Percentiles rank a stretch among this genome's conserved stretches.
These are phyloP conservation scores for Cystobasidium pallidum DNA, from an alignment of 1,284 basidiomycete genomes.

Conservation along the genomic window DNA sequence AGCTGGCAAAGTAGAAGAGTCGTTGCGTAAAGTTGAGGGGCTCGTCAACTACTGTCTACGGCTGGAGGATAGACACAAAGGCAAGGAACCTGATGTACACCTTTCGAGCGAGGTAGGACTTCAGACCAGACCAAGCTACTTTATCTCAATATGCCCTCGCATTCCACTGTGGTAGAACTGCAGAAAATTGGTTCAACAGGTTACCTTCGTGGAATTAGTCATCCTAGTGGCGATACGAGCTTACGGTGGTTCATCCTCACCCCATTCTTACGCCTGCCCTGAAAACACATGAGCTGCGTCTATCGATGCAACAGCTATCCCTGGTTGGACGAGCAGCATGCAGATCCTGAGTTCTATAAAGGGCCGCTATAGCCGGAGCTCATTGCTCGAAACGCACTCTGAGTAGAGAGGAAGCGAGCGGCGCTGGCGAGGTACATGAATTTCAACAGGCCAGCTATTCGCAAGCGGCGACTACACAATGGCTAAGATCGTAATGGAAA, in stretches of 20 bases:
- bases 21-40: conserved; percentile 45
- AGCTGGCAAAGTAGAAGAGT: conserved; percentile 53
- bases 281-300: conserved; percentile 10
- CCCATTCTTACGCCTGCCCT: conserved; percentile 37
- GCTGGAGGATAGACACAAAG: conserved; percentile 37
- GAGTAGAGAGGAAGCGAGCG: too few species aligned
- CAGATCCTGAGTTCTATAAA: conserved; percentile 44
- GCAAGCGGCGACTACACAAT: not conserved
- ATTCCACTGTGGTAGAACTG: conserved; percentile 29
- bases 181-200: conserved; percentile 39
- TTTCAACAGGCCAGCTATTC: too few species aligned
- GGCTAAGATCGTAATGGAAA: not conserved
- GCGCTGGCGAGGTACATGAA: too few species aligned
- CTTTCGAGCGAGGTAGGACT: conserved; percentile 37
- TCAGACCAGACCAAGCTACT: too few species aligned
- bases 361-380: too few species aligned
- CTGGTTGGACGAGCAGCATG: conserved; percentile 42
- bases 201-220: conserved; percentile 51
- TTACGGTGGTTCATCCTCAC: conserved; percentile 52
- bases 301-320: not conserved
- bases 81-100: conserved; percentile 44
- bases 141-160: too few species aligned
- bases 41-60: conserved; percentile 47
- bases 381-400: too few species aligned
- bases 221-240: conserved; percentile 50